Conservation (phyloP, 2,329 filamentous ascomycete genomes). For the Claviceps quebecensis region DNA sequence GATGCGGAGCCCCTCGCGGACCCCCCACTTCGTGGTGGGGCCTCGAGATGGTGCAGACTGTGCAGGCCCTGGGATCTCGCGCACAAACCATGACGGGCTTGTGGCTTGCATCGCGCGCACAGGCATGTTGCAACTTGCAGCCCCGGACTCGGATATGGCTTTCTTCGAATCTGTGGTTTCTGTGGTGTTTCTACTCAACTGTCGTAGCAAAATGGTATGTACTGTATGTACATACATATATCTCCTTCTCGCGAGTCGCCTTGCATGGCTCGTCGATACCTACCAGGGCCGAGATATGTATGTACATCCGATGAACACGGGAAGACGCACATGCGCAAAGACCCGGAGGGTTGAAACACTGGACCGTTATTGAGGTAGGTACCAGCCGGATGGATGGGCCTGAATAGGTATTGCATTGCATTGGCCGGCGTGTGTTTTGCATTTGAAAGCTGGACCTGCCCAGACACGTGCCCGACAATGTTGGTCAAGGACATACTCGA, state of each 20-base stretch:
- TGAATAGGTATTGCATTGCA: neutral
- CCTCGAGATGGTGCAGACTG: neutral
- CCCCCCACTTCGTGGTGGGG: neutral
- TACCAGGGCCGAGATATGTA: conserved; percentile 10
- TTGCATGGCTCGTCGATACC: conserved; percentile 6
- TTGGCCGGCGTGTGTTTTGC: too few species aligned
- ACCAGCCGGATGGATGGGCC: neutral
- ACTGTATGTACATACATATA: too few species aligned
- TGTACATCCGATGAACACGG: conserved; percentile 12
- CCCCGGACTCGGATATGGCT: conserved; percentile 13
- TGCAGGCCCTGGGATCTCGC: neutral
- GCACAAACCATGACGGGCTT: conserved; percentile 4
- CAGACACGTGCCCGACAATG: too few species aligned
- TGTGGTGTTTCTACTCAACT: conserved; percentile 20
- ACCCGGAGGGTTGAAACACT: neutral
- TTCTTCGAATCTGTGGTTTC: too few species aligned
- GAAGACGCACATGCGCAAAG: conserved; percentile 3
- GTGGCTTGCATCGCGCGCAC: neutral
- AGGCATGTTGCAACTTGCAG: conserved; percentile 4
- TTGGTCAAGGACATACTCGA: neutral
- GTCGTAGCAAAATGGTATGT: conserved; percentile 13
- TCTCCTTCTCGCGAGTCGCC: neutral
- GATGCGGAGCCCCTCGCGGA: neutral
- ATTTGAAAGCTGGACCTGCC: too few species aligned
- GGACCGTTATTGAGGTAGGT: neutral